Evolutionary conservation across 2,329 filamentous ascomycete species (phyloP).

Genomic region (Macrophomina tecta): DNA sequence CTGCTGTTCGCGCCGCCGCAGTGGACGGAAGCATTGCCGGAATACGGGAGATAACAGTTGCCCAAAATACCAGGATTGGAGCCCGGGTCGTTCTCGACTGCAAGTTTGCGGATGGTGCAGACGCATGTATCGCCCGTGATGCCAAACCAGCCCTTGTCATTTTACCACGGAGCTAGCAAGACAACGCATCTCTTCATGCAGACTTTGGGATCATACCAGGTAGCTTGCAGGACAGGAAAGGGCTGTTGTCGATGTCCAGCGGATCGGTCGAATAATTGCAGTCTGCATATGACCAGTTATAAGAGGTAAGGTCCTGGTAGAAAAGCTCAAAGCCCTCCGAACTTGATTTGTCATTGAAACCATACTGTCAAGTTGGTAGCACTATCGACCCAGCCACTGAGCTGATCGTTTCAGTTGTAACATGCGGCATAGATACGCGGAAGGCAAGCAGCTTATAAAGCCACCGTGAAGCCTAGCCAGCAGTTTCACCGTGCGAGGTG

Average conservation of each 20-base stretch:
- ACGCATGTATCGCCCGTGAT: background rate
- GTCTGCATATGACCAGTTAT: constrained; percentile 65
- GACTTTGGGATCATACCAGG: constrained; percentile 58
- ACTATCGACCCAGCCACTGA: background rate
- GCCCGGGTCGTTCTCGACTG: too few species aligned
- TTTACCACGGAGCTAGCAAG: too few species aligned
- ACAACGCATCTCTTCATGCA: constrained; percentile 49
- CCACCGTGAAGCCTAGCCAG: constrained; percentile 76
- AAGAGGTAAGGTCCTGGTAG: constrained; percentile 52
- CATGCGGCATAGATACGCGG: background rate
- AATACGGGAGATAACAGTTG: background rate
- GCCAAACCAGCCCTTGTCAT: background rate
- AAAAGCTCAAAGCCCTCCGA: constrained; percentile 34
- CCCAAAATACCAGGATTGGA: background rate
- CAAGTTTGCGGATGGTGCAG: background rate
- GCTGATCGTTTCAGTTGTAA: constrained; percentile 40
- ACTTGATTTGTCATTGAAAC: constrained; percentile 66
- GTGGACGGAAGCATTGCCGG: background rate
- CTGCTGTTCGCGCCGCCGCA: constrained; percentile 1
- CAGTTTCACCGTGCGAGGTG: constrained; percentile 72
- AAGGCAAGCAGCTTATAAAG: constrained; percentile 52
- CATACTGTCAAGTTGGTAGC: constrained; percentile 70
- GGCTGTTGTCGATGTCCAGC: constrained; percentile 1
- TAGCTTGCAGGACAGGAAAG: too few species aligned
- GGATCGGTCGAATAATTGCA: constrained; percentile 58